Percentiles rank a stretch among this genome's conserved stretches.
phyloP scores from a whole-genome alignment of 2,329 filamentous ascomycete species.

The Aspergillus bombycis region DNA sequence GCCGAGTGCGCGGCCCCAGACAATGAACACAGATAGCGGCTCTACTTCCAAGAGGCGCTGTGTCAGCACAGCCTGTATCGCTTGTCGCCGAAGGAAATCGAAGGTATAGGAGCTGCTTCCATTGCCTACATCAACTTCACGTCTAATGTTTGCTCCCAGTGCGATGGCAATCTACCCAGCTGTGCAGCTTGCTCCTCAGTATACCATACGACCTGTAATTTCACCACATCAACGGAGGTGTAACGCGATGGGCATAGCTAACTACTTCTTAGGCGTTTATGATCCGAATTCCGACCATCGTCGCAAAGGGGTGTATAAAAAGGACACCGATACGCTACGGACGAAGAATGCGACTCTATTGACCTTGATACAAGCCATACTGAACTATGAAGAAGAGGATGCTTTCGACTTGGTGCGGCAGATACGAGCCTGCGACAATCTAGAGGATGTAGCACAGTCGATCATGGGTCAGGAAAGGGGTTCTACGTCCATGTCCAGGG shows the following conservation, averaged over 20 bases:
- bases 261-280: constrained; percentile 73
- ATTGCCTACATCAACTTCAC: background rate
- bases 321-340: constrained; percentile 86
- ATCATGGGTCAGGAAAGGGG: constrained; percentile 59
- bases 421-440: constrained; percentile 82
- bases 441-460: constrained; percentile 66
- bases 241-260: constrained; percentile 8
- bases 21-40: constrained; percentile 33
- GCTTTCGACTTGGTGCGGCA: constrained; percentile 78
- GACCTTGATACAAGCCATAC: constrained; percentile 87
- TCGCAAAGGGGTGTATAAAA: constrained; percentile 94
- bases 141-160: constrained; percentile 49
- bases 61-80: constrained; percentile 82
- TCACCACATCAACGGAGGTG: background rate
- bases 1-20: constrained; percentile 28
- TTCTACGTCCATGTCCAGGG: constrained; percentile 45
- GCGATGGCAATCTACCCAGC: constrained; percentile 86
- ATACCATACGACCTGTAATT: constrained; percentile 59
- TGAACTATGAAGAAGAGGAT: constrained; percentile 88
- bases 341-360: constrained; percentile 85
- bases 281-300: constrained; percentile 96
- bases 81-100: constrained; percentile 76
- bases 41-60: constrained; percentile 67
- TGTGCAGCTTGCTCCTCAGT: constrained; percentile 96
- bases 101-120: constrained; percentile 54